These are phyloP conservation scores for Ceratocystis cacaofunesta DNA, from an alignment of 2,329 filamentous ascomycete species.

Conservation along the genomic window DNA sequence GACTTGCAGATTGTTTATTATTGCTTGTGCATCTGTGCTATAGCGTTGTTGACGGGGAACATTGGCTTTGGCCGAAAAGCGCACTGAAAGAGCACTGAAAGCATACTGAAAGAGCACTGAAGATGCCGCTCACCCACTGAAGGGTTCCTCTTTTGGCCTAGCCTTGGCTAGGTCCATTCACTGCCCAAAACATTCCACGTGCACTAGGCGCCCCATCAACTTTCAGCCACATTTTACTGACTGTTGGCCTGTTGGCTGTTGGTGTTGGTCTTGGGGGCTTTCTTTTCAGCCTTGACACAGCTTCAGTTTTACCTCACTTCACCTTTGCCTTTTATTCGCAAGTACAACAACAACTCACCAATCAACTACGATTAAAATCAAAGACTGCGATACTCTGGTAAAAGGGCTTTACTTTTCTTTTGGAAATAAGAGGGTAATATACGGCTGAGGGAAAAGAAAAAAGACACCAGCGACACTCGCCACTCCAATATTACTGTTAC, in stretches of 20 bases:
- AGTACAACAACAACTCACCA: too few relatives aligned
- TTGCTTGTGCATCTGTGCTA: not conserved
- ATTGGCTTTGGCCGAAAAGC: not conserved
- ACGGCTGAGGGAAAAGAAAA: too few relatives aligned
- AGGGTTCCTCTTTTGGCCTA: not conserved
- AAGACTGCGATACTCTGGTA: too few relatives aligned
- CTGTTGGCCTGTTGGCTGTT: not conserved
- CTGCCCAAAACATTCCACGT: not conserved
- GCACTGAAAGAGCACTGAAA: not conserved
- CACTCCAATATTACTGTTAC: not conserved
- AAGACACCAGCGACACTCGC: too few relatives aligned
- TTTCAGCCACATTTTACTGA: slow-evolving; percentile 3
- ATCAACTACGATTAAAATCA: too few relatives aligned
- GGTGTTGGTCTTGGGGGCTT: not conserved
- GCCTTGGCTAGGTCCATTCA: not conserved
- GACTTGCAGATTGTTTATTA: slow-evolving; percentile 1
- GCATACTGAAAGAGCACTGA: not conserved
- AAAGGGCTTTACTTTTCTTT: too few relatives aligned
- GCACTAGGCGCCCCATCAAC: slow-evolving; percentile 2
- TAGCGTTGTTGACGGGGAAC: not conserved
- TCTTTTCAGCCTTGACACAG: not conserved
- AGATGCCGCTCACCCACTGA: not conserved
- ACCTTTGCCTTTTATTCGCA: not conserved
- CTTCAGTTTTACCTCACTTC: not conserved
- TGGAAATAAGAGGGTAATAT: too few relatives aligned